Base-by-base conservation (phyloP, 176 grass and related monocot genomes). In the Raddia guianensis region DNA sequence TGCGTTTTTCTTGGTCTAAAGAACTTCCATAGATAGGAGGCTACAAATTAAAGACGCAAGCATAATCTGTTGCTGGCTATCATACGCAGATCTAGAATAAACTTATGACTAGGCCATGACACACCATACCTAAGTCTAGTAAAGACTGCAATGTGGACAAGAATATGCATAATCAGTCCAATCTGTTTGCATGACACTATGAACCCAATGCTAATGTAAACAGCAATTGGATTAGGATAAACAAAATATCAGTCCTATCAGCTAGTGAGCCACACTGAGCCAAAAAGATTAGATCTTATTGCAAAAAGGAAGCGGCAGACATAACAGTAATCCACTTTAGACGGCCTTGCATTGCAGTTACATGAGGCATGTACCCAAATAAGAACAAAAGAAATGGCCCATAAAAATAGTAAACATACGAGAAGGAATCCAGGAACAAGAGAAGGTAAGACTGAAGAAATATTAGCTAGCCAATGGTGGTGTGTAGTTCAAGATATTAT, bases 221-320 rank as follows among this genome's bases (percentile, higher is more conserved):
- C 59, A 53, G 45, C 52, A 86, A 68, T 73, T 82, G 66, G 78
- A 44, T 12, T 46, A 66, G 59, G 44, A 82, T 61, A 90, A 82
- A 35, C 61, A 82, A 86, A 86, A 74, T 80, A 88, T 84, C 32
- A 45, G 68, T 90, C 88, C 20, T 78, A 82, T 86, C 88, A 86
- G 51, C 63, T 82, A 72, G 78, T 68, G 60, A 82, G 68, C 78
- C 67, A 86, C 72, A 81, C 8, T 42, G 35, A 67, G 74, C 16
- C 40, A 68, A 82, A 48, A 69, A 72, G 34, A 86, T 78, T 56
- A 86, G 50, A 82, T 77, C 66, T 47, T 77, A 15, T 43, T 60
- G 27, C 4, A 78, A 74, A 82, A 54, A 67, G 61, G 51, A 21
- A 78, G 72, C 67, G 43, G 12, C 33, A 60, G 44, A 59, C 44